phyloP scores from a whole-genome alignment of 129 eudicot genomes.

The Mikania micrantha region DNA sequence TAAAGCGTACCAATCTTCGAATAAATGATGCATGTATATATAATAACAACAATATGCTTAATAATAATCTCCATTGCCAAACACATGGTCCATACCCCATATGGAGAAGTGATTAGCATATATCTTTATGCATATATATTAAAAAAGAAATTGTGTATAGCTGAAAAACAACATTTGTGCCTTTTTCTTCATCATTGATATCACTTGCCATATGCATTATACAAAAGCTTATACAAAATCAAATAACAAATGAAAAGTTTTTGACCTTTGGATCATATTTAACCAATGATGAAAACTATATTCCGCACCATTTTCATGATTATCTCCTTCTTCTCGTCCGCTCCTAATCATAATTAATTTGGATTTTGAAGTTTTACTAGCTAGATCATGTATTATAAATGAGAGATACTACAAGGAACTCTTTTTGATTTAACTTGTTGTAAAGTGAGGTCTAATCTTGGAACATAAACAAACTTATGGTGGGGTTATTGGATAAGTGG shows the following conservation, averaged over 20 bases:
- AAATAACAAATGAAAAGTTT: background rate
- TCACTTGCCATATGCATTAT: slow-evolving; percentile 24
- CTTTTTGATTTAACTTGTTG: background rate
- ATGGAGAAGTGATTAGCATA: slow-evolving; percentile 37
- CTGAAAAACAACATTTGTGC: slow-evolving; percentile 25
- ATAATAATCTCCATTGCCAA: slow-evolving; percentile 28
- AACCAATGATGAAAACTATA: background rate
- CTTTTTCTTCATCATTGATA: slow-evolving; percentile 37
- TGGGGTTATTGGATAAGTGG: slow-evolving; percentile 14
- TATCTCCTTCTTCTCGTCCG: background rate
- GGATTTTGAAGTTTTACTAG: background rate
- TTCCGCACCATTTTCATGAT: background rate
- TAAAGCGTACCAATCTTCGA: background rate
- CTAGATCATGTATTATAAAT: background rate
- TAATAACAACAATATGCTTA: slow-evolving; percentile 18
- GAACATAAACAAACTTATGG: background rate
- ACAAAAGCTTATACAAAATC: background rate
- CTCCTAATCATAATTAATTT: background rate
- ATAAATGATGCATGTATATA: slow-evolving; percentile 10
- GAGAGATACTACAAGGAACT: no score
- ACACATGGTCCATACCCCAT: slow-evolving; percentile 45
- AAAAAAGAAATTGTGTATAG: slow-evolving; percentile 6
- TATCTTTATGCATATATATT: slow-evolving; percentile 24
- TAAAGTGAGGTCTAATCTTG: background rate
- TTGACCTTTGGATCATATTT: background rate